phyloP scores from a whole-genome alignment of 1,284 basidiomycete genomes.

The Rhodotorula sp. region DNA sequence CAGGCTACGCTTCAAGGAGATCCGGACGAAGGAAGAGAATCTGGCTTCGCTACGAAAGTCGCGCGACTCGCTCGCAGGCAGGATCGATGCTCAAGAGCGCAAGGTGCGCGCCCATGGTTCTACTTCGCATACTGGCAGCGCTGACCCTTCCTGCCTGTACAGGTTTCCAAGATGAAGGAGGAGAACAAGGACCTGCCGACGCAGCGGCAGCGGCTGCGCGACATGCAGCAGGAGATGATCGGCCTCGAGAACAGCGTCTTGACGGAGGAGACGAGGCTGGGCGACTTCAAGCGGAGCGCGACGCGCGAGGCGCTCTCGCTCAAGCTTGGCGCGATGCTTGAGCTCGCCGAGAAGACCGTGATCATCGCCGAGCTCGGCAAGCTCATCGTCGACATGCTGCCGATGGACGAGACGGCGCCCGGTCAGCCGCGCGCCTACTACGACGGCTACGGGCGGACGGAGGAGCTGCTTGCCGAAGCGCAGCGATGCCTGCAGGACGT shows the following conservation, averaged over 20 bases:
- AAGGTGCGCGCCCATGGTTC: conserved; percentile 28
- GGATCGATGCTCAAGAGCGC: conserved; percentile 46
- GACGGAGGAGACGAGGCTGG: conserved; percentile 45
- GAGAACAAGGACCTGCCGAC: conserved; percentile 47
- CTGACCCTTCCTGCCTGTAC: too few species aligned
- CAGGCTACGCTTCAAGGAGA: conserved; percentile 46
- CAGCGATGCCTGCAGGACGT: conserved; percentile 45
- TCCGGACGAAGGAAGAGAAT: conserved; percentile 46
- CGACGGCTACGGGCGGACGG: conserved; percentile 41
- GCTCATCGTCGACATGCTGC: conserved; percentile 46
- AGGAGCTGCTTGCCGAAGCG: conserved; percentile 44
- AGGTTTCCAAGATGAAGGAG: conserved; percentile 46
- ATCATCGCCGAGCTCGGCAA: conserved; percentile 48
- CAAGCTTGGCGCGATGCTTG: conserved; percentile 47
- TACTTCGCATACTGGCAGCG: too few species aligned
- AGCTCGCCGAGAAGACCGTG: conserved; percentile 47
- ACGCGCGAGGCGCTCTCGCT: conserved; percentile 31
- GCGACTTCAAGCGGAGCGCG: conserved; percentile 38
- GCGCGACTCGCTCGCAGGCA: conserved; percentile 42
- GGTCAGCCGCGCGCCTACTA: conserved; percentile 42
- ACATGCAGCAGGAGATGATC: conserved; percentile 46
- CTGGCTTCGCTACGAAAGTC: conserved; percentile 43
- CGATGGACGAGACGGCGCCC: conserved; percentile 42
- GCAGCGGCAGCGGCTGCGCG: conserved; percentile 38
- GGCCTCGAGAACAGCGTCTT: conserved; percentile 46